Evolutionary conservation across 495 filamentous ascomycete species (phyloP).

Genomic region (Penicillium arizonense): DNA sequence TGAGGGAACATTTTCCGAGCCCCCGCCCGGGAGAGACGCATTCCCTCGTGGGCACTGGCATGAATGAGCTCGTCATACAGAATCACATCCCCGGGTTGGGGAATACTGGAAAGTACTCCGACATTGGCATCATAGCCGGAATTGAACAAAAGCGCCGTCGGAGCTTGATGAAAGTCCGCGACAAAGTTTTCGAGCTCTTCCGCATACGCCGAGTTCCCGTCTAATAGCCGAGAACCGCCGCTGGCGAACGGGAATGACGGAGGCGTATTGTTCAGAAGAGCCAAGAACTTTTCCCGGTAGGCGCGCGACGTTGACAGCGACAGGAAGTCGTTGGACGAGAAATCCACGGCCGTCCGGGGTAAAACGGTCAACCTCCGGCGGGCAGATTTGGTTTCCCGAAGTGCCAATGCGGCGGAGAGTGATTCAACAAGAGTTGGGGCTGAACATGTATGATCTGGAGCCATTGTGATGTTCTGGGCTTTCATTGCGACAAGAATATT

Average conservation of each 20-base stretch:
- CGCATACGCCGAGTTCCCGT: conserved; percentile 67
- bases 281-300: conserved; percentile 29
- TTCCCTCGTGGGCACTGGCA: conserved; percentile 76
- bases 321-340: conserved; percentile 50
- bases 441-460: background rate
- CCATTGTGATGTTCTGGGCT: background rate
- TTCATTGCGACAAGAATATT: background rate
- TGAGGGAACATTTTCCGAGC: conserved; percentile 56
- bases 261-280: conserved; percentile 30
- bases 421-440: conserved; percentile 31
- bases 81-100: conserved; percentile 67
- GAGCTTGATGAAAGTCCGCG: conserved; percentile 64
- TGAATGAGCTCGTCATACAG: conserved; percentile 75
- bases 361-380: conserved; percentile 44
- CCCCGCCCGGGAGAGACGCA: conserved; percentile 61
- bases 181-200: conserved; percentile 64
- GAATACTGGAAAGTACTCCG: conserved; percentile 64
- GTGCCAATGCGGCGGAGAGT: conserved; percentile 35
- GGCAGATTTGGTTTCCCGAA: conserved; percentile 42
- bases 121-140: conserved; percentile 78
- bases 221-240: conserved; percentile 42
- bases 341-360: conserved; percentile 35
- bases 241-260: conserved; percentile 37
- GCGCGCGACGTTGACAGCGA: conserved; percentile 38
- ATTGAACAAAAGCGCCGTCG: conserved; percentile 67